Conservation (phyloP, 1,139 yeast genomes). For the Schwanniomyces etchellsii region DNA sequence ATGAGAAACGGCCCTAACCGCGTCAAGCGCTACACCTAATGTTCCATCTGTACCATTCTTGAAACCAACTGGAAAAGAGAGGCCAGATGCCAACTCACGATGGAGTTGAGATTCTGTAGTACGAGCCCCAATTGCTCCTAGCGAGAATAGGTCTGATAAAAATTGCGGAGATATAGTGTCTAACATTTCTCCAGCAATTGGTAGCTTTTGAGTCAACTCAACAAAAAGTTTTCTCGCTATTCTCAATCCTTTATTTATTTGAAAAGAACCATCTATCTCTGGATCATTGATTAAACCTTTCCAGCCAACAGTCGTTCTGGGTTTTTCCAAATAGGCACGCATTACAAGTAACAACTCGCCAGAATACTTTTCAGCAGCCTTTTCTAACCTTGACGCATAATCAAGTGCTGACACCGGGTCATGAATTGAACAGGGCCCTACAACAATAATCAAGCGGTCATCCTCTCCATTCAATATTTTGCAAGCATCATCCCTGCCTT, state of each 20-base stretch:
- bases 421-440: conserved; percentile 97
- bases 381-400: conserved; percentile 64
- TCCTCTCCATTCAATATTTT: conserved; percentile 69
- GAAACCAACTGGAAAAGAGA: conserved; percentile 96
- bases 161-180: conserved; percentile 96
- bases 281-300: conserved; percentile 97
- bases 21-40: conserved; percentile 87
- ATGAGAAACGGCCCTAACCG: conserved; percentile 85
- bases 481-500: conserved; percentile 74
- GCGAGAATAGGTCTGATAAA: conserved; percentile 80
- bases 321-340: conserved; percentile 98
- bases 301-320: conserved; percentile 99
- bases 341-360: conserved; percentile 80
- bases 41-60: conserved; percentile 97
- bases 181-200: conserved; percentile 96
- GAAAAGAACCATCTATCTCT: conserved; percentile 88
- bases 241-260: conserved; percentile 89
- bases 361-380: conserved; percentile 56
- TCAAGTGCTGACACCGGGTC: conserved; percentile 92
- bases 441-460: conserved; percentile 74
- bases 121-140: conserved; percentile 98
- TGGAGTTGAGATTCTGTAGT: conserved; percentile 96
- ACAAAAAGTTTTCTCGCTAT: conserved; percentile 84
- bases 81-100: conserved; percentile 91
- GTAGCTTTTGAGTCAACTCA: conserved; percentile 70